Evolutionary conservation across 1,284 basidiomycete species (phyloP), one percentile per base, ranked within the genome.

Genomic region (Ustanciosporium gigantosporum): DNA sequence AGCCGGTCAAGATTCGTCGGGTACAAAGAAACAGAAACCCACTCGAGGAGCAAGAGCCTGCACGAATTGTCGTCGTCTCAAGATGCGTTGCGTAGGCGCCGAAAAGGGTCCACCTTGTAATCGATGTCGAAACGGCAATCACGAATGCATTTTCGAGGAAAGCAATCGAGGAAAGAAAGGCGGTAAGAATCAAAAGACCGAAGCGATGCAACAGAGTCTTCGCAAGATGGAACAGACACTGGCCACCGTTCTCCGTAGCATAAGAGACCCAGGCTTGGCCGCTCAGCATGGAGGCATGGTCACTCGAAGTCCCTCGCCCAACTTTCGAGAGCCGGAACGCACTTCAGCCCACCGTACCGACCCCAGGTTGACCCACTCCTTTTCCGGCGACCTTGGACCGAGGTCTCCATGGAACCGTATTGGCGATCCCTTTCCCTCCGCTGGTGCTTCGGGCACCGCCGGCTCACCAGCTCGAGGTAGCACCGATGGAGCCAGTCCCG

Each of bases 51-150:
- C 23, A 65, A 91, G 90, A 42, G 92, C 92, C 0, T 95, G 92
- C 68, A 91, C 89, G 0, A 90, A 93, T 24, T 97, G 94, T 78
- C 86, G 94, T 25, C 87, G 91, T 38, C 86, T 97, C 60, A 98
- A 98, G 82, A 98, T 98, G 94, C 90, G 94, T 67, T 98, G 94
- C 68, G 90, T 95, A 16, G 91, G 89, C 27, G 90, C 90, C 2
- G 92, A 95, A 73, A 79, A 92, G 25, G 91, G 90, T 0, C 89
- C 90, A 0, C 91, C 92, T 0, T 96, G 92, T 81, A 92, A 91
- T 61, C 80, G 81, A 25, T 72, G 81, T 41, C 49, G 57, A 36
- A 72, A 71, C 49, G 62, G 65, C 41, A 60, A 68, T 16, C 50
- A 68, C 66, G 67, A 77, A 32, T 77, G 75, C 42, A 57, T 76